Conservation (phyloP, 768 basidiomycete genomes). For the Phlebiopsis gigantea region DNA sequence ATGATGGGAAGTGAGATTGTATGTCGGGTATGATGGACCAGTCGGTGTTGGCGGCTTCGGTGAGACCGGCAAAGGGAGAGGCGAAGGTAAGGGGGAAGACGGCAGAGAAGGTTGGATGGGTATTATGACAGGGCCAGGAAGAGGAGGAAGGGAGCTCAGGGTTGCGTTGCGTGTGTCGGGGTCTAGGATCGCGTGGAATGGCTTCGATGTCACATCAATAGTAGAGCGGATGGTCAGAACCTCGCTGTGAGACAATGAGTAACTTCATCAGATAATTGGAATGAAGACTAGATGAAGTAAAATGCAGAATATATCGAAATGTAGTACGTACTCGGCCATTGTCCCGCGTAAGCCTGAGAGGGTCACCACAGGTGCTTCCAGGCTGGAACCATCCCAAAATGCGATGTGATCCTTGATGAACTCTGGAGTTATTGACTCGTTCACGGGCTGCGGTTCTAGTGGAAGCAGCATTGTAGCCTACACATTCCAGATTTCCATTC, state of each 20-base stretch:
- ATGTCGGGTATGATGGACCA: slow-evolving; percentile 19
- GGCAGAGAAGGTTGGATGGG: slow-evolving; percentile 31
- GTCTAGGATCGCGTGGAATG: slow-evolving; percentile 35
- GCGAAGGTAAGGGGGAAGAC: slow-evolving; percentile 4
- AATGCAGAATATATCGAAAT: neutral
- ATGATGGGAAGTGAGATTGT: slow-evolving; percentile 18
- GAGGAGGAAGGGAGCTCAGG: slow-evolving; percentile 46
- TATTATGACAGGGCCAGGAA: slow-evolving; percentile 18
- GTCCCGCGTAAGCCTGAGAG: slow-evolving; percentile 80
- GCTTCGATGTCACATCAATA: slow-evolving; percentile 34
- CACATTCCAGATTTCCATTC: neutral
- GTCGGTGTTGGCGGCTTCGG: slow-evolving; percentile 7
- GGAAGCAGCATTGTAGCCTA: slow-evolving; percentile 84
- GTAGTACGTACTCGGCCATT: slow-evolving; percentile 48
- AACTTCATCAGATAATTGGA: neutral
- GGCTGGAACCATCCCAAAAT: slow-evolving; percentile 50
- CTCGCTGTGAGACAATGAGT: slow-evolving; percentile 21
- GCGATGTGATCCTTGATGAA: slow-evolving; percentile 82
- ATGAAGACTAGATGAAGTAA: neutral
- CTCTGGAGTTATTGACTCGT: slow-evolving; percentile 59
- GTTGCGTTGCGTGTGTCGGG: slow-evolving; percentile 32
- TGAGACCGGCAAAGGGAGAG: slow-evolving; percentile 7
- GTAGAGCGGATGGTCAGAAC: slow-evolving; percentile 40
- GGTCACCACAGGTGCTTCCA: slow-evolving; percentile 56
- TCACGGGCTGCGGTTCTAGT: slow-evolving; percentile 45